Conservation (phyloP, 768 basidiomycete genomes). For the Grammothele lineata region DNA sequence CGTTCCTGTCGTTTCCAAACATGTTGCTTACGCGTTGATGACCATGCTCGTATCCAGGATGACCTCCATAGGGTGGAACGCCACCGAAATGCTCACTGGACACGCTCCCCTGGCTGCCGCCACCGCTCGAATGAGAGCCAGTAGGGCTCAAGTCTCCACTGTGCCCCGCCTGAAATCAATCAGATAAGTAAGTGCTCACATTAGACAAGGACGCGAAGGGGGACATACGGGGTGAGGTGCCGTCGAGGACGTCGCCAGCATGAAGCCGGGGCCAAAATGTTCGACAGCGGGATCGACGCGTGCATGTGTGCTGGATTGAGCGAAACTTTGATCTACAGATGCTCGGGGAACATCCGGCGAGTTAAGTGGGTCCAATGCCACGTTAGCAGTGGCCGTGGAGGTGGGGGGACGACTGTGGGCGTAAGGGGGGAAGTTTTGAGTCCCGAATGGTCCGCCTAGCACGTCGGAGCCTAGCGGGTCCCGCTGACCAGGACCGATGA, state of each 20-base stretch:
- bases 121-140: conserved; percentile 9
- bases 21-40: conserved; percentile 8
- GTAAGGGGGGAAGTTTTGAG: no score
- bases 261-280: not conserved
- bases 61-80: not conserved
- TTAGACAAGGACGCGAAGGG: conserved; percentile 17
- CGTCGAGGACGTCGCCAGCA: not conserved
- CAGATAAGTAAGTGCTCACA: conserved; percentile 3
- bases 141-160: conserved; percentile 16
- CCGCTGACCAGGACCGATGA: no score
- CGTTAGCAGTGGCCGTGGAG: no score
- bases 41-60: conserved; percentile 4
- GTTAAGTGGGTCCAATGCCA: no score
- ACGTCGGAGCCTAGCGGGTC: no score
- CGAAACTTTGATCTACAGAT: not conserved
- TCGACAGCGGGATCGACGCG: not conserved
- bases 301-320: not conserved
- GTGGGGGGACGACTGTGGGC: no score
- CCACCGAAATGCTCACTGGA: conserved; percentile 11
- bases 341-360: no score
- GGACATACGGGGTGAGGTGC: not conserved
- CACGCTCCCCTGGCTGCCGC: conserved; percentile 12
- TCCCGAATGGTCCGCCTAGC: no score
- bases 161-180: conserved; percentile 6
- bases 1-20: conserved; percentile 13